Conservation (phyloP, 345 rosid species). For the Melastoma malabathricum region DNA sequence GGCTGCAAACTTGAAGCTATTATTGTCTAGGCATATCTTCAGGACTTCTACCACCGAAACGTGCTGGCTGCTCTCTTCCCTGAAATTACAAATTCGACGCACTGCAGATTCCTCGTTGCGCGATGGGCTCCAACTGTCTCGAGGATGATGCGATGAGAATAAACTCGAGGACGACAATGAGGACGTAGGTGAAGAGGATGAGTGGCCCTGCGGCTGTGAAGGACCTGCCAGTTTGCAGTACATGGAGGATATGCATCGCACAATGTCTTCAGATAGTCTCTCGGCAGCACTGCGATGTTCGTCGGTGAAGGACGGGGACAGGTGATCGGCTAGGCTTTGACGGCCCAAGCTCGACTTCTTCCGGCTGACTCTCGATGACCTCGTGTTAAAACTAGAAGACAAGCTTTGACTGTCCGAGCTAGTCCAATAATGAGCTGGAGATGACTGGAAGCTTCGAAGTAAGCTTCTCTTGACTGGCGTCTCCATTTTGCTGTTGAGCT, state of each 20-base stretch:
- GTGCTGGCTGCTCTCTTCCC: slow-evolving; percentile 30
- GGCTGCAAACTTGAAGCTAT: slow-evolving; percentile 46
- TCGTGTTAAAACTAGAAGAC: slow-evolving; percentile 22
- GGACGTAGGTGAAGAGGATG: slow-evolving; percentile 52
- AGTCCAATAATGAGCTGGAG: slow-evolving; percentile 24
- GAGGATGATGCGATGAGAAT: slow-evolving; percentile 53
- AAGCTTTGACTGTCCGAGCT: slow-evolving; percentile 25
- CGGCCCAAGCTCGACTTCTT: slow-evolving; percentile 28
- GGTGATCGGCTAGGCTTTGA: slow-evolving; percentile 67
- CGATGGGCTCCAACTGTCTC: slow-evolving; percentile 46
- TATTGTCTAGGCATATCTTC: slow-evolving; percentile 41
- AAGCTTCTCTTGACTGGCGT: slow-evolving; percentile 14
- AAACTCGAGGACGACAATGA: slow-evolving; percentile 61
- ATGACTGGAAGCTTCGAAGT: slow-evolving; percentile 20
- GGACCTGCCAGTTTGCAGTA: slow-evolving; percentile 53
- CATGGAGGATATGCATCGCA: slow-evolving; percentile 71
- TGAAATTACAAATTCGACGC: slow-evolving; percentile 21
- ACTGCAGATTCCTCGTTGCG: slow-evolving; percentile 28
- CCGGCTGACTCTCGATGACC: slow-evolving; percentile 29
- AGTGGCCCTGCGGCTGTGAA: slow-evolving; percentile 16
- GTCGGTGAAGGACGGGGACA: slow-evolving; percentile 30
- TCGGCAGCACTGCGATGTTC: slow-evolving; percentile 27
- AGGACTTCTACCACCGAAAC: slow-evolving; percentile 38
- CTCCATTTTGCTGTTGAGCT: slow-evolving; percentile 16
- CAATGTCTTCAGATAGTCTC: slow-evolving; percentile 60